Base-by-base conservation (phyloP, 2,329 filamentous ascomycete species). In the Fusarium sambucinum region DNA sequence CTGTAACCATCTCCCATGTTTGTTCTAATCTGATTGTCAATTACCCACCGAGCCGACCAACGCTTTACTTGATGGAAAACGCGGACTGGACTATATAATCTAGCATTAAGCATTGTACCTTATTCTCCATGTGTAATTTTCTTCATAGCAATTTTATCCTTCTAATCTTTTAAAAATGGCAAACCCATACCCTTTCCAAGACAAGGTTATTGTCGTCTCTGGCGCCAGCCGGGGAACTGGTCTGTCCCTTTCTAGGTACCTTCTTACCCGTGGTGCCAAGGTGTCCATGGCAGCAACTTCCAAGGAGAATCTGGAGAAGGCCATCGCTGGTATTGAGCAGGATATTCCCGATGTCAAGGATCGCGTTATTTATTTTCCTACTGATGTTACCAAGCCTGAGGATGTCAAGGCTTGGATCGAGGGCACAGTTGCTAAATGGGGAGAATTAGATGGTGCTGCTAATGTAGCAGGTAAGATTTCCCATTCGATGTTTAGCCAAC, bases 191-290 rank as follows among this genome's bases (percentile, higher is more conserved):
- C 72, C 69, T 17, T 74, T 74, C 30, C 46, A 70, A 47, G 65
- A 71, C 11, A 90, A 91, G 75, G 87, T 86, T 27, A 85, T 92
- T 68, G 86, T 91, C 58, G 83, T 93, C 25, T 88, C 86, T 5
- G 87, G 87, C 21, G 86, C 86, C 13, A 87, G 85, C 74, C 83
- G 86, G 38, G 87, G 87, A 21, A 84, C 88, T 27, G 87, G 87
- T 40, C 78, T 87, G 16, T 84, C 84, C 25, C 79, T 87, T 2
- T 80, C 85, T 0, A 77, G 83, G 32, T 78, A 80, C 47, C 78
- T 89, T 17, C 77, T 89, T n/a, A 71, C 78, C 21, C 64, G 76
- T n/a, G 76, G 77, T 10, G 77, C 76, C n/a, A 73, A 63, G 25
- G 66, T 78, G 3, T 78, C 77, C 9, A 72, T 77, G 52, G 72